Evolutionary conservation across 179 eudicot genomes (phyloP), one percentile per base, ranked within the genome.

Genomic region (Heliamphora pulchella): DNA sequence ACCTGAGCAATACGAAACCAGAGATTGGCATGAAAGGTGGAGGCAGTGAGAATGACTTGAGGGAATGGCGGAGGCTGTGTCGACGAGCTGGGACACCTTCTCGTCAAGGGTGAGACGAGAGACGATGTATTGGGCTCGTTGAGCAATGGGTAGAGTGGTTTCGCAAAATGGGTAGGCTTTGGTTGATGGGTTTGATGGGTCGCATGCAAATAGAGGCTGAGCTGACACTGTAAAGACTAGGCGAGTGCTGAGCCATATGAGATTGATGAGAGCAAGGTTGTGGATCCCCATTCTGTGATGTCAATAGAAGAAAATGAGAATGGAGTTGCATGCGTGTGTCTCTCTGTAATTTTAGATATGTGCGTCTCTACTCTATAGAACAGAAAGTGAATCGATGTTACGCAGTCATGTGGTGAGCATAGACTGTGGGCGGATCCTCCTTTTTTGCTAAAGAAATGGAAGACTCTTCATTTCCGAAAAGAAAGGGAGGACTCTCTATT

Each of bases 1-100:
- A 95, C 98, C 95, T 88, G 92, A n/a, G 81, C 98, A 81, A 95
- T 91, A 81, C 87, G 90, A 81, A 84, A 93, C 98, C 98, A 95
- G 74, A 93, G 93, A 9, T 51, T 82, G 9, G 81, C 54, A 87
- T 95, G 97, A 64, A 95, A 95, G 10, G 97, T 72, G n/a, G 98
- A 88, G 41, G 90, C 94, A 15, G 95, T 88, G 59, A 89, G 89
- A 72, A 95, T 91, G 79, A 93, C 91, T 58, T 95, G 98, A 43
- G 0, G 97, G 90, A 11, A 95, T 89, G 13, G 66, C 90, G 0
- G 95, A 75, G 1, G 97, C 93, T 0, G 79, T 39, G 83, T 91
- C 83, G 15, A 91, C 94, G 1, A 95, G 84, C 81, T 95, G 97
- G 2, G 85, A 44, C 3, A 80, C 85, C 63, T 95, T 95, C 85